Base-by-base conservation (phyloP, 1,284 basidiomycete genomes). In the Pholiota adiposa region DNA sequence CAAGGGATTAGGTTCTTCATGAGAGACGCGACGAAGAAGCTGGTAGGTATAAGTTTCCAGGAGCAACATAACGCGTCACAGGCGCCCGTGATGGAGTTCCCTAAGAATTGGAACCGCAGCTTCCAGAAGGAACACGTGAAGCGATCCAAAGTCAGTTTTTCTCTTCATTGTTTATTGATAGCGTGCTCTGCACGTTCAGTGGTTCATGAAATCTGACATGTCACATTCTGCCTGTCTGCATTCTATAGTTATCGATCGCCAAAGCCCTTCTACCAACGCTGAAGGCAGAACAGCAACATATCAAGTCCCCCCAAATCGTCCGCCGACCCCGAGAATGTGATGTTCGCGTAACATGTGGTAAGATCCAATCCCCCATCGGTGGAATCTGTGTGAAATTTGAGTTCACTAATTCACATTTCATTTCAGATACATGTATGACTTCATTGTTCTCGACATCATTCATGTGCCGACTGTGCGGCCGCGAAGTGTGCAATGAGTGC, bases 381-480 rank as follows among this genome's bases (percentile, higher is more conserved):
- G 16, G 6, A 7, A 16, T 36, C 58, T 67, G 59, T 21, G 11
- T 41, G 25, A 7, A n/a, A n/a, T n/a, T 43, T 60, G 12, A 49
- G 16, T 53, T 44, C 34, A 44, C 31, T 25, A 4, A 58, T 27
- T 33, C 40, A 48, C 43, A 60, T 57, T 54, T 55, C 29, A 54
- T 46, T 41, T 38, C 68, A 94, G 94, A 98, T 74, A 94, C 91
- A 2, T 98, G 96, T 73, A 90, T 92, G 77, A 95, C 94, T 3
- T 94, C 93, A 14, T 87, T 98, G 60, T 97, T 97, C 73, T 90
- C 90, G 5, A 89, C 88, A 59, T 92, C 87, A 59, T 97, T 90
- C 86, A 91, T 96, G 82, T 98, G 96, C 73, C 82, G 86, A 8
- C 72, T 84, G n/a, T 98, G 96, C 72, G 96, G 94, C 1, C 87